Conservation (phyloP, 2,329 filamentous ascomycete species). For the Ambrosiella beaveri region DNA sequence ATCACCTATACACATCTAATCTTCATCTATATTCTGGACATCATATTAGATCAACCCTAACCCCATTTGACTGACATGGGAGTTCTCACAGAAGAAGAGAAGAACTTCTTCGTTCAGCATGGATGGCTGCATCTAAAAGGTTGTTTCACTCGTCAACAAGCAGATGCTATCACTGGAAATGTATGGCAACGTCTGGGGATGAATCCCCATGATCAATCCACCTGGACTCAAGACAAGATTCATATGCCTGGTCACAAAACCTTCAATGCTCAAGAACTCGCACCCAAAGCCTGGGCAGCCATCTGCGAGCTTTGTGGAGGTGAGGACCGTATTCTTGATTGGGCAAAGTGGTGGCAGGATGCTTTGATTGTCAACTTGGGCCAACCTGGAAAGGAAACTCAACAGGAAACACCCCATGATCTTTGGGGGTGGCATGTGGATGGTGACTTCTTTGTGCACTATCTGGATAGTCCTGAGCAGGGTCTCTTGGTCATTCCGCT, state of each 20-base stretch:
- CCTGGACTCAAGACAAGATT: constrained; percentile 43
- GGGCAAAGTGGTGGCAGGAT: constrained; percentile 44
- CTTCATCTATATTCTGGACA: no score
- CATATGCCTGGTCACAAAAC: constrained; percentile 47
- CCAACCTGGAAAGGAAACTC: constrained; percentile 32
- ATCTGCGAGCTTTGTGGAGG: constrained; percentile 51
- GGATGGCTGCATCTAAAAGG: constrained; percentile 22
- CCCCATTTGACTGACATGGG: not conserved
- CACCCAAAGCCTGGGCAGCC: constrained; percentile 48
- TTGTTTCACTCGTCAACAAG: constrained; percentile 24
- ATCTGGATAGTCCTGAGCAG: constrained; percentile 53
- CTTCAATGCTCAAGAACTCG: constrained; percentile 36
- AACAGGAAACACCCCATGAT: constrained; percentile 31
- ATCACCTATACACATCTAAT: no score
- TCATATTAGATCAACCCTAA: no score
- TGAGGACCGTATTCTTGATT: constrained; percentile 32
- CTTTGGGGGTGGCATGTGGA: constrained; percentile 50
- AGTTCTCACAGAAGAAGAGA: constrained; percentile 22
- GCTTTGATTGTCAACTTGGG: constrained; percentile 55
- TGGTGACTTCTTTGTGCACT: constrained; percentile 57
- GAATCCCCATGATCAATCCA: constrained; percentile 43
- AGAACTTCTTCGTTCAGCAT: constrained; percentile 24
- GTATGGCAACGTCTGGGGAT: constrained; percentile 52
- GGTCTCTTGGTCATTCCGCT: constrained; percentile 50
- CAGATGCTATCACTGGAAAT: constrained; percentile 20